Percentiles rank a stretch among this genome's conserved stretches.
These are phyloP conservation scores for Bipolaris oryzae DNA, from an alignment of 2,329 filamentous ascomycete genomes.

Conservation along the genomic window DNA sequence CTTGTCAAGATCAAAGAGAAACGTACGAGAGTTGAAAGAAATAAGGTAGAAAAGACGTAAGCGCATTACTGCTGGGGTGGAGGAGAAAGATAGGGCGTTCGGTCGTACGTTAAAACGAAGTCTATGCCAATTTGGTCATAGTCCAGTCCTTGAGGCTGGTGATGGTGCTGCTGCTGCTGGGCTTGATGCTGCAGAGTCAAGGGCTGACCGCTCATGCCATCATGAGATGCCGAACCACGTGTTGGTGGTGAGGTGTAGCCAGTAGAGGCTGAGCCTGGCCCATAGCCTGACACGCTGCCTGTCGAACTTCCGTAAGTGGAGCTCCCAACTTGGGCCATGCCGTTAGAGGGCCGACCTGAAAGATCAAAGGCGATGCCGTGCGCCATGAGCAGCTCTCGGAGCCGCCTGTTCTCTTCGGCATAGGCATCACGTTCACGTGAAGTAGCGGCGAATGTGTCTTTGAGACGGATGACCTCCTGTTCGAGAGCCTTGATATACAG, in stretches of 20 bases:
- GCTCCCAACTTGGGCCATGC: conserved; percentile 43
- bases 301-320: conserved; percentile 54
- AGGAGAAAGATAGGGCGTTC: conserved; percentile 63
- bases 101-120: conserved; percentile 88
- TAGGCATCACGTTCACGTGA: conserved; percentile 77
- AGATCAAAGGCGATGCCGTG: conserved; percentile 65
- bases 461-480: conserved; percentile 85
- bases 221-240: conserved; percentile 40
- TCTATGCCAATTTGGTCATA: conserved; percentile 86
- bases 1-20: conserved; percentile 26
- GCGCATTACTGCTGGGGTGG: conserved; percentile 47
- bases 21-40: conserved; percentile 33
- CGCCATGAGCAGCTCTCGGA: conserved; percentile 66
- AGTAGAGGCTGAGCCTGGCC: conserved; percentile 52
- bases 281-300: conserved; percentile 69
- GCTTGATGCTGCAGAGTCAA: conserved; percentile 21
- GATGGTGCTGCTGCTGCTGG: conserved; percentile 14
- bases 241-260: conserved; percentile 54
- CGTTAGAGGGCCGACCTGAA: conserved; percentile 41
- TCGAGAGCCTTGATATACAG: conserved; percentile 94
- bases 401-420: conserved; percentile 77
- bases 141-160: conserved; percentile 60
- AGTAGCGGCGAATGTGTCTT: conserved; percentile 78
- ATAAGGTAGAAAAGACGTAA: conserved; percentile 24
- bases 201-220: conserved; percentile 28